Evolutionary conservation across 2,329 filamentous ascomycete species (phyloP), one percentile per base, ranked within the genome.

Genomic region (Trichoderma brevicompactum): DNA sequence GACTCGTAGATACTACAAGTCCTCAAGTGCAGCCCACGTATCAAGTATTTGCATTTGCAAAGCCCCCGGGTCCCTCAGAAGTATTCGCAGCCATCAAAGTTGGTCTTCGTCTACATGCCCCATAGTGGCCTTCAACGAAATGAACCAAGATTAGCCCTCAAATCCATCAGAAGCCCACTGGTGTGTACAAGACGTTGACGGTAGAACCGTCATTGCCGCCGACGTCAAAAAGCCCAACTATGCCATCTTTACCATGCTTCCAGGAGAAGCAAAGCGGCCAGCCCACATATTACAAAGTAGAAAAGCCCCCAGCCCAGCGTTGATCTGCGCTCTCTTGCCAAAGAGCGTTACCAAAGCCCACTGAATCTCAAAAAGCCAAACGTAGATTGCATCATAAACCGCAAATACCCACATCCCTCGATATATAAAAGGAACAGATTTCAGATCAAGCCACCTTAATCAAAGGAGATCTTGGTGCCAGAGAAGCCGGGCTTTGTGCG

Each of bases 391-490:
- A 82, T 79, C 81, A 85, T 80, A 83, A 83, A 83, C 83, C 82
- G 84, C 83, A 77, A 80, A 85, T 72, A 71, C 74, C 76, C 74
- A 70, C 73, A 74, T 72, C 69, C 68, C 79, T 80, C 77, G 74
- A 76, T 68, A 70, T 74, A 67, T 71, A 75, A 77, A 76, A 79
- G 23, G 23, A 77, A 79, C 81, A 81, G 80, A 73, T 74, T 9
- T 40, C 41, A 19, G 41, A 44, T 44, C 12, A 17, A 55, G 7
- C 52, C 50, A 73, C 73, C 69, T 81, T 79, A 79, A 69, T 80
- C 79, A 77, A 92, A 92, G 70, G 87, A 91, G 76, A 87, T 88
- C 88, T 94, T 95, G 82, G 87, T 90, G 79, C 92, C 92, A 79
- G 85, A 81, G 73, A 78, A 81, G 64, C 77, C 77, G 34, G 62